Base-by-base conservation (phyloP, 169 alveolate genomes). In the Cryptosporidium ubiquitum region DNA sequence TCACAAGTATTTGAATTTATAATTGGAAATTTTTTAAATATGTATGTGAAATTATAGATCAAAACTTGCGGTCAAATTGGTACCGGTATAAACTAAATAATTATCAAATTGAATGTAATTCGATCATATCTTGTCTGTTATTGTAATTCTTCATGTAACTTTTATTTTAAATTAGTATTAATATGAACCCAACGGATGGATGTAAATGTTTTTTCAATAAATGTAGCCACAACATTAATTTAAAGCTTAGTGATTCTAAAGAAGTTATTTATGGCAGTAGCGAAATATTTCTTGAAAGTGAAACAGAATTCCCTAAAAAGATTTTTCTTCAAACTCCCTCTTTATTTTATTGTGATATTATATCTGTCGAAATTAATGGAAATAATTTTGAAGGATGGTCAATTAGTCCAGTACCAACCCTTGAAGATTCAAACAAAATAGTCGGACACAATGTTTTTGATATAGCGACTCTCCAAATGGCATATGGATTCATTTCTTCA, bases 251-350 rank as follows among this genome's bases (percentile, higher is more conserved):
- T 20, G 29, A 42, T 40, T 12, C 33, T 29, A 23, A 79, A 35
- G 39, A 58, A 5, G 61, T 37, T 60, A 29, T 79, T 12, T 6
- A 18, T 26, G 89, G 89, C 7, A 58, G 37, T 61, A 79, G 64
- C 49, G 57, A 39, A 64, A 79, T 79, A 18, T 23, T 35, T 29
- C 35, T 79, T 40, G 79, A 66, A 47, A 64, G 44, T 58, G 40
- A 58, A 12, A 37, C 35, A 5, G 75, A 73, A 40, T 55, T 73
- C 51, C 85, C 85, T 18, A 58, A 58, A 18, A 44, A 39, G 37
- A 40, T 79, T 26, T 79, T 35, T 29, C 40, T 79, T 26, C 89
- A 79, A 42, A 29, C 89, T 7, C 89, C 89, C n/a, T 66, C 89
- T n/a, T 14, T 40, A 10, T n/a, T 33, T 18, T 79, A 61, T 79